Percentiles rank a stretch among this genome's conserved stretches.
These are phyloP conservation scores for Colletotrichum musicola DNA, from an alignment of 2,329 filamentous ascomycete species.

Conservation along the genomic window DNA sequence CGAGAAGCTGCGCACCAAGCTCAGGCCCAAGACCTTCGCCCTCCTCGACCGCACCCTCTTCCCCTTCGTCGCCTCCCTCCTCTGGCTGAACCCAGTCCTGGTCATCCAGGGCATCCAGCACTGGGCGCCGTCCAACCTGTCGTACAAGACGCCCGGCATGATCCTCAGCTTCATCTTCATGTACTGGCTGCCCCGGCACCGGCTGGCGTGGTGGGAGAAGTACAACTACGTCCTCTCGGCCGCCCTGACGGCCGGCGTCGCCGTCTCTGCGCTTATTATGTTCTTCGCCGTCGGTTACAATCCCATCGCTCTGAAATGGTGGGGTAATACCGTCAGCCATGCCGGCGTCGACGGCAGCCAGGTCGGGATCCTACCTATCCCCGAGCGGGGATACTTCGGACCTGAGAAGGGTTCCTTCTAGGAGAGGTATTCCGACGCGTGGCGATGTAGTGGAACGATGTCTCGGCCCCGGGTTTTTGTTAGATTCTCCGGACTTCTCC, in stretches of 20 bases:
- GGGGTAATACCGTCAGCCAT: constrained; percentile 53
- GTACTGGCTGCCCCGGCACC: constrained; percentile 55
- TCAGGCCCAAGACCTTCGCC: constrained; percentile 49
- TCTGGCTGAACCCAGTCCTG: constrained; percentile 57
- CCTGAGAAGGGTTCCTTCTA: constrained; percentile 44
- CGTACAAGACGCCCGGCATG: constrained; percentile 58
- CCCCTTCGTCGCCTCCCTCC: constrained; percentile 52
- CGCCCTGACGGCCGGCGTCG: constrained; percentile 56
- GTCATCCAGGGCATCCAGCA: constrained; percentile 57
- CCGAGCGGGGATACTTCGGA: constrained; percentile 45
- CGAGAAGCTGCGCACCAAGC: constrained; percentile 47
- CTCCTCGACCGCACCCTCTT: constrained; percentile 53
- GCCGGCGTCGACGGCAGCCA: constrained; percentile 43
- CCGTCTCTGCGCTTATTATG: constrained; percentile 56
- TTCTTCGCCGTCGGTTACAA: constrained; percentile 58
- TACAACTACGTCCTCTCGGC: constrained; percentile 61
- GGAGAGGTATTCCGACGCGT: too few relatives aligned
- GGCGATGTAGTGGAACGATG: too few relatives aligned
- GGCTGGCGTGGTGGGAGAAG: constrained; percentile 59
- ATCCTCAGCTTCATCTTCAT: constrained; percentile 57
- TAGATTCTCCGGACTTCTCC: background rate
- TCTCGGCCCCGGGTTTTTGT: too few relatives aligned
- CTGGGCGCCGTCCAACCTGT: constrained; percentile 57
- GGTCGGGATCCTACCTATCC: constrained; percentile 41
- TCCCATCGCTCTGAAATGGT: constrained; percentile 54